phyloP scores from a whole-genome alignment of 2,329 filamentous ascomycete genomes.

The Teratosphaeriaceae sp. region DNA sequence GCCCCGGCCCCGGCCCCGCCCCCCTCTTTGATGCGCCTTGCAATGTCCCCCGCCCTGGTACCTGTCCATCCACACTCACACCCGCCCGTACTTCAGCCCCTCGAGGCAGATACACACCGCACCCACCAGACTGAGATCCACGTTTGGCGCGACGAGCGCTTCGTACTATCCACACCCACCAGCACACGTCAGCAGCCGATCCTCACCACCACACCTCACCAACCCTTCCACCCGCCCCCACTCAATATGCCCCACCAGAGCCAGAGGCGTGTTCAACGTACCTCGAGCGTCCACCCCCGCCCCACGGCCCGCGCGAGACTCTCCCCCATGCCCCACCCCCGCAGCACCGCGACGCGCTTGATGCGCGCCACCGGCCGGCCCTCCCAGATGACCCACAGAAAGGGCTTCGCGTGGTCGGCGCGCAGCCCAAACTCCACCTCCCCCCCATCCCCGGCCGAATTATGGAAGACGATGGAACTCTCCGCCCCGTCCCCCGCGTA shows the following conservation, averaged over 20 bases:
- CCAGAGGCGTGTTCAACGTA: background rate
- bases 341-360: background rate
- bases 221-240: background rate
- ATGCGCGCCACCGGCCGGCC: background rate
- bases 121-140: background rate
- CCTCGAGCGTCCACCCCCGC: background rate
- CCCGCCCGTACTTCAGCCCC: background rate
- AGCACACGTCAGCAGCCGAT: background rate
- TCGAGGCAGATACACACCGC: background rate
- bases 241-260: background rate
- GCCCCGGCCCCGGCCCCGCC: too few relatives aligned
- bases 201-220: background rate
- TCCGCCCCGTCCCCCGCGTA: background rate
- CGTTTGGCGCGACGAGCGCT: background rate
- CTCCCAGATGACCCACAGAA: background rate
- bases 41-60: too few relatives aligned
- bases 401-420: background rate
- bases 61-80: too few relatives aligned
- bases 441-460: background rate
- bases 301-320: background rate
- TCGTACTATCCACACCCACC: background rate
- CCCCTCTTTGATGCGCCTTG: too few relatives aligned
- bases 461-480: background rate
- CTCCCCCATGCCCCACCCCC: background rate
- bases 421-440: background rate